Percentiles rank a stretch among this genome's conserved stretches.
phyloP scores from a whole-genome alignment of 768 basidiomycete genomes.

The Lactarius deliciosus region DNA sequence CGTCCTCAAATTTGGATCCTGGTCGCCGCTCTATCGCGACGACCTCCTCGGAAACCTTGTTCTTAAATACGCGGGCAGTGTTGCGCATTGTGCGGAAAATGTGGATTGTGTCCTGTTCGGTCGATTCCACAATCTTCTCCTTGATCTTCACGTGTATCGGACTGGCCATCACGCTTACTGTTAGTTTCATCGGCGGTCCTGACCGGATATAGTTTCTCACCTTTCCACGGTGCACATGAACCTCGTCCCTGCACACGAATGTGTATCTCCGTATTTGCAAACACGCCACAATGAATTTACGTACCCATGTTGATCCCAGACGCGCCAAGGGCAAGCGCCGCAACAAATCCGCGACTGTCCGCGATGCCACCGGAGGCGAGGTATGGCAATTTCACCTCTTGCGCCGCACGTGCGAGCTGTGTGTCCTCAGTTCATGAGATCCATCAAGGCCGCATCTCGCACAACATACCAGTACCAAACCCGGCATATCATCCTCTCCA shows the following conservation, averaged over 20 bases:
- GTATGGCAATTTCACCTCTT: slow-evolving; percentile 81
- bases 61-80: slow-evolving; percentile 85
- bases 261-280: not conserved
- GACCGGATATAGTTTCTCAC: slow-evolving; percentile 36
- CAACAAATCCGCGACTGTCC: slow-evolving; percentile 80
- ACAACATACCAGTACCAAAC: slow-evolving; percentile 66
- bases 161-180: slow-evolving; percentile 38
- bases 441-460: not conserved
- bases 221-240: slow-evolving; percentile 93
- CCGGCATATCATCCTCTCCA: slow-evolving; percentile 92
- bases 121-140: slow-evolving; percentile 79
- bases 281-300: slow-evolving; percentile 18
- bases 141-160: slow-evolving; percentile 91
- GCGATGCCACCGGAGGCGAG: slow-evolving; percentile 92
- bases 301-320: slow-evolving; percentile 82
- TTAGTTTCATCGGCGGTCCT: not conserved
- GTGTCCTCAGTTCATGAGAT: not conserved
- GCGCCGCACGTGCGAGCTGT: slow-evolving; percentile 85
- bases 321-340: slow-evolving; percentile 80
- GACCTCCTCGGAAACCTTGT: slow-evolving; percentile 79
- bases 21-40: slow-evolving; percentile 78
- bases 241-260: slow-evolving; percentile 52
- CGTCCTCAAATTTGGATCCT: slow-evolving; percentile 84
- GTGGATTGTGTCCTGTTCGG: slow-evolving; percentile 81
- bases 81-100: slow-evolving; percentile 88